These are phyloP conservation scores for Colletotrichum spaethianum DNA, from an alignment of 2,329 filamentous ascomycete genomes.

Conservation along the genomic window DNA sequence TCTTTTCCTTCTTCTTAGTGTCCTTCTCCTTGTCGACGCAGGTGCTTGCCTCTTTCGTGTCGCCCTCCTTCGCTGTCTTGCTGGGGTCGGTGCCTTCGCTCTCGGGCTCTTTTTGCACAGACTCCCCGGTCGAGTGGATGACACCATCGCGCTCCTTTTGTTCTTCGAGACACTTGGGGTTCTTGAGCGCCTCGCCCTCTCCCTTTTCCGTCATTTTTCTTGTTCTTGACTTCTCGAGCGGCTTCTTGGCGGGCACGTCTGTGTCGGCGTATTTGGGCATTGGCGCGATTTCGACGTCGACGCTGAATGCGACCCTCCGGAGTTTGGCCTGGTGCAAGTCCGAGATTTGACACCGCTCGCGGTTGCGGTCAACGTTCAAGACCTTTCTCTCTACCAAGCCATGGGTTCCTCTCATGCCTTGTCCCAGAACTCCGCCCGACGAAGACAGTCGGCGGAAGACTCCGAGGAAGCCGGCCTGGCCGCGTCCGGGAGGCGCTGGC, in stretches of 20 bases:
- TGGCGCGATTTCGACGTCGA: conserved; percentile 96
- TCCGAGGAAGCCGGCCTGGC: conserved; percentile 81
- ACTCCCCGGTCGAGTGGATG: conserved; percentile 59
- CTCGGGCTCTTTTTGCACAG: conserved; percentile 56
- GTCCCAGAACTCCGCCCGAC: conserved; percentile 66
- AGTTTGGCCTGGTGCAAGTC: conserved; percentile 87
- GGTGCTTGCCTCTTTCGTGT: conserved; percentile 42
- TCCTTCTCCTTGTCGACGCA: conserved; percentile 56
- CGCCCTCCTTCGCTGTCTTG: conserved; percentile 44
- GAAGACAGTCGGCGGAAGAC: conserved; percentile 88
- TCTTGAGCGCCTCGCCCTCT: conserved; percentile 82
- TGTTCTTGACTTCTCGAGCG: conserved; percentile 68
- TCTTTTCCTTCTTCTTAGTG: conserved; percentile 91
- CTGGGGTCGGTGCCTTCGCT: conserved; percentile 50
- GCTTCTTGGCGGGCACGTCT: conserved; percentile 57
- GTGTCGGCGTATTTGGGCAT: conserved; percentile 82
- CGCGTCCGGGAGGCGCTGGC: conserved; percentile 80
- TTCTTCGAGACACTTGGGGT: conserved; percentile 72
- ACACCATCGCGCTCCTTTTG: conserved; percentile 63
- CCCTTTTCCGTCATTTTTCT: conserved; percentile 77
- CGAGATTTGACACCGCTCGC: conserved; percentile 83
- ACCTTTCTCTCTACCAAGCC: conserved; percentile 84
- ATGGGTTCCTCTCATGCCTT: conserved; percentile 64
- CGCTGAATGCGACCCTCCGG: conserved; percentile 91
- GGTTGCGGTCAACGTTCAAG: conserved; percentile 86